Percentiles rank a stretch among this genome's conserved stretches.
Conservation (phyloP, 2,329 filamentous ascomycete genomes). For the Catunica adiposa region DNA sequence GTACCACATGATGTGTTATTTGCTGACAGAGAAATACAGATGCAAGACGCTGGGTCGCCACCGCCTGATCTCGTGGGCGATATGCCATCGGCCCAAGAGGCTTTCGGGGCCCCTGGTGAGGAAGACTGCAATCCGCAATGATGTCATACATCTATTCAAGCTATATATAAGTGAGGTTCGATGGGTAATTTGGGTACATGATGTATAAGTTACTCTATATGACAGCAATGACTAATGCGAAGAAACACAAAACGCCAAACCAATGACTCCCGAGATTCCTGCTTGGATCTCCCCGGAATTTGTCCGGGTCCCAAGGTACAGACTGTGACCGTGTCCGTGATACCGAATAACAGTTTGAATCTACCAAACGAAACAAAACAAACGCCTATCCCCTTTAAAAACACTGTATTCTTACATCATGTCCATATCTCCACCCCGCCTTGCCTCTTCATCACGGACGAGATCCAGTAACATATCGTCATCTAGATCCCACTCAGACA, state of each 20-base stretch:
- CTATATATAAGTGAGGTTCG: neutral
- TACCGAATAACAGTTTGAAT: neutral
- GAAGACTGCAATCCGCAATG: constrained; percentile 43
- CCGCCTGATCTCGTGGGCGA: constrained; percentile 84
- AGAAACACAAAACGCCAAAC: neutral
- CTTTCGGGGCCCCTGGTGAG: constrained; percentile 43
- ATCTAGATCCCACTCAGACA: constrained; percentile 14
- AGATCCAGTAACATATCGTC: constrained; percentile 32
- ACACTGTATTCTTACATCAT: constrained; percentile 5
- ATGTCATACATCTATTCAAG: constrained; percentile 14
- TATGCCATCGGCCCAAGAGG: constrained; percentile 67
- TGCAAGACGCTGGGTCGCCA: constrained; percentile 89
- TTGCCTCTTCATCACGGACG: constrained; percentile 27
- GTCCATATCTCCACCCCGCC: constrained; percentile 15
- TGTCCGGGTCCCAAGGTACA: neutral
- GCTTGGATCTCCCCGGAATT: neutral
- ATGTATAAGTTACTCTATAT: neutral
- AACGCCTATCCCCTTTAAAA: neutral
- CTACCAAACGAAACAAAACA: neutral
- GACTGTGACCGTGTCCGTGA: constrained; percentile 1
- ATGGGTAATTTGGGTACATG: neutral
- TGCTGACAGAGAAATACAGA: constrained; percentile 35
- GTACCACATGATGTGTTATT: neutral
- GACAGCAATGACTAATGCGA: neutral
- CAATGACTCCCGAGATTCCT: neutral